These are phyloP conservation scores for Daldinia caldariorum DNA, from an alignment of 495 filamentous ascomycete species.

Conservation along the genomic window DNA sequence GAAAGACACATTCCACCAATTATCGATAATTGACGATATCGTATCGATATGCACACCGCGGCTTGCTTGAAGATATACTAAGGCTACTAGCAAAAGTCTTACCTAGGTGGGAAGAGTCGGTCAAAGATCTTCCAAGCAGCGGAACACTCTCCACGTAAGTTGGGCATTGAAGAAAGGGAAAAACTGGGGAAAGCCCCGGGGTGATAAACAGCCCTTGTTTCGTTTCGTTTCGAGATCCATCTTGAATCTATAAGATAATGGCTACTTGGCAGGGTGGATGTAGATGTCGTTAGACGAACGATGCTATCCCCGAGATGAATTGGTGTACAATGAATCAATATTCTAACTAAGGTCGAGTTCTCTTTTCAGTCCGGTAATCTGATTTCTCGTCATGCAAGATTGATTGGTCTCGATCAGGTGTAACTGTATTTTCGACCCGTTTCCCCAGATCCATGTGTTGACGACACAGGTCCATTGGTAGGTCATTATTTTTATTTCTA, in stretches of 20 bases:
- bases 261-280: background rate
- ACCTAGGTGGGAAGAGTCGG: slow-evolving; percentile 38
- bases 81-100: slow-evolving; percentile 30
- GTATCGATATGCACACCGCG: slow-evolving; percentile 18
- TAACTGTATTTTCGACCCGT: slow-evolving; percentile 32
- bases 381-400: slow-evolving; percentile 36
- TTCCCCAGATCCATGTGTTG: slow-evolving; percentile 38
- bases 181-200: slow-evolving; percentile 41
- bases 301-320: slow-evolving; percentile 17
- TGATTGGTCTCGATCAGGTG: slow-evolving; percentile 42
- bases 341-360: slow-evolving; percentile 2
- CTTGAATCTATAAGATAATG: slow-evolving; percentile 28
- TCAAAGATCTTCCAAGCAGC: slow-evolving; percentile 29
- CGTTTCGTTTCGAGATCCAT: slow-evolving; percentile 42
- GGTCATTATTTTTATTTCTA: slow-evolving; percentile 26
- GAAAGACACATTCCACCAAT: slow-evolving; percentile 23
- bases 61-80: slow-evolving; percentile 32
- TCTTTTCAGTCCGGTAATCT: slow-evolving; percentile 9
- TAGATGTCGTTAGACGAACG: slow-evolving; percentile 13
- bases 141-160: slow-evolving; percentile 8
- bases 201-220: slow-evolving; percentile 29
- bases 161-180: slow-evolving; percentile 26
- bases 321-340: slow-evolving; percentile 31
- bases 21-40: background rate
- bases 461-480: slow-evolving; percentile 36